These are phyloP conservation scores for Ceratocystis smalleyi DNA, from an alignment of 2,329 filamentous ascomycete species.

Conservation along the genomic window DNA sequence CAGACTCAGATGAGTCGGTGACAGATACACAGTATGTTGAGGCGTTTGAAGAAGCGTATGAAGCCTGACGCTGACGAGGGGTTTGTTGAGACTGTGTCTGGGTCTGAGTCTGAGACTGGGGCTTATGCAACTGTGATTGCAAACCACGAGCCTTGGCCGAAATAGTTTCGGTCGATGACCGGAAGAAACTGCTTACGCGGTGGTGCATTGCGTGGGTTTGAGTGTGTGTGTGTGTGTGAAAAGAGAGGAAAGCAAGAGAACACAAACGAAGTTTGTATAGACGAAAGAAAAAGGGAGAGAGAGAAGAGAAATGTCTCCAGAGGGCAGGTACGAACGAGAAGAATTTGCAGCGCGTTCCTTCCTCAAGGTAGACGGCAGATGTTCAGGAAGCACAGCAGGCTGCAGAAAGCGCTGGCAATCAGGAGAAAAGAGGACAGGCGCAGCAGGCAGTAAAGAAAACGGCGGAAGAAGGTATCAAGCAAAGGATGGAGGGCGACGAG, in stretches of 20 bases:
- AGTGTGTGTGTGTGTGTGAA: background rate
- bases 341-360: slow-evolving; percentile 4
- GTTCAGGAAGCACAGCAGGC: background rate
- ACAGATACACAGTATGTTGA: slow-evolving; percentile 24
- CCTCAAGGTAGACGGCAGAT: background rate
- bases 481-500: background rate
- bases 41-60: slow-evolving; percentile 14
- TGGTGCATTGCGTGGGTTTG: slow-evolving; percentile 35
- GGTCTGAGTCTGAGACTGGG: slow-evolving; percentile 13
- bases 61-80: slow-evolving; percentile 14
- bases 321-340: background rate
- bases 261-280: background rate
- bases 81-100: background rate
- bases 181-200: slow-evolving; percentile 41
- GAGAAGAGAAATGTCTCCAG: background rate
- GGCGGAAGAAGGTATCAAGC: no score
- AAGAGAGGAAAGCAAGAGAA: background rate
- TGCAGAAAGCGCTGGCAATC: background rate
- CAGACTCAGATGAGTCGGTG: slow-evolving; percentile 25
- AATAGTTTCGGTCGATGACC: slow-evolving; percentile 40
- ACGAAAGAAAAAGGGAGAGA: no score
- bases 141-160: slow-evolving; percentile 15
- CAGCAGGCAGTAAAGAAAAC: no score
- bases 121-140: slow-evolving; percentile 11
- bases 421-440: background rate